Base-by-base conservation (phyloP, 345 rosid species). In the Brassica nigra region DNA sequence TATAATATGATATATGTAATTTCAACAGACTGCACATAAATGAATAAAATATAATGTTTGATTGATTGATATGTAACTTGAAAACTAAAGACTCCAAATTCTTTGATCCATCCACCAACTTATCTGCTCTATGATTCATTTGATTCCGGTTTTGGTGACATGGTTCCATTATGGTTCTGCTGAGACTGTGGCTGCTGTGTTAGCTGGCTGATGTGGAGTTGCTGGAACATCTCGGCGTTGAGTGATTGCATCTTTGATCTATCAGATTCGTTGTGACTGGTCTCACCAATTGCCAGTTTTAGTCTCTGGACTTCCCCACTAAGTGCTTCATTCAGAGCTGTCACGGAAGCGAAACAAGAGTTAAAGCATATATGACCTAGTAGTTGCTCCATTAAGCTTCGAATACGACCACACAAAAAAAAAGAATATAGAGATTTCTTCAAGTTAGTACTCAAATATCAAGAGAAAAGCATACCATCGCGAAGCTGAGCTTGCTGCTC, bases 401-500 rank as follows among this genome's bases (percentile, higher is more conserved):
- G 27, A 23, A 23, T 23, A 23, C 27, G 5, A n/a, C 15, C 8
- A 8, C 15, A 71, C 18, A 34, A 30, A 30, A 30, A 30, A 30
- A 30, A 39, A 49, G 27, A 11, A 31, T 6, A 64, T 0, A 58
- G 66, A 52, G 39, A 23, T 66, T 10, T 75, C 65, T 75, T 36
- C 59, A 27, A 23, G 39, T 6, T 3, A 8, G 12, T 55, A 57
- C 28, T 10, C 33, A 16, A 4, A 9, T 61, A 14, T 23, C 0
- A 62, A 64, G 71, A 70, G 55, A 66, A 9, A 74, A 61, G 70
- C 6, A 8, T 75, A 94, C 98, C 98, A 79, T 94, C 93, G 6
- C 98, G 90, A 55, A 94, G 98, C 63, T 90, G 90, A 10, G 95
- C 98, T 76, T 94, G 98, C 80, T 94, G 98, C 70, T 94, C 98